A percentile compares a stretch with the other conserved stretches of the same genome.
Conservation (phyloP, 2,329 filamentous ascomycete genomes). For the Pseudogymnoascus sp. region DNA sequence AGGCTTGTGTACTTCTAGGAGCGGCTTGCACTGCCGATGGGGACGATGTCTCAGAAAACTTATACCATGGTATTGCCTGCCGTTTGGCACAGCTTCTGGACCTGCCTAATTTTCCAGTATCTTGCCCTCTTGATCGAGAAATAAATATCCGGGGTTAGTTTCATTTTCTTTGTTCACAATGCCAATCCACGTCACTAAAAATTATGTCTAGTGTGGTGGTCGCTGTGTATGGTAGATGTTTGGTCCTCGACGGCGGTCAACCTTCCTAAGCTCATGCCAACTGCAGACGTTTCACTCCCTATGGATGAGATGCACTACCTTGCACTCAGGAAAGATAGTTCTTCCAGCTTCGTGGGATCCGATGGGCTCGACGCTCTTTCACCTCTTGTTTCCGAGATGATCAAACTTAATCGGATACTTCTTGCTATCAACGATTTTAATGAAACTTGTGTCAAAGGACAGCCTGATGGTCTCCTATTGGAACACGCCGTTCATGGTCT, state of each 20-base stretch:
- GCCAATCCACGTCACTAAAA: neutral
- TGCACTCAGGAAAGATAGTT: neutral
- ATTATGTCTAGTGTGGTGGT: conserved; percentile 18
- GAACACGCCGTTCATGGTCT: conserved; percentile 24
- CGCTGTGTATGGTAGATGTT: conserved; percentile 20
- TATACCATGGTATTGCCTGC: conserved; percentile 20
- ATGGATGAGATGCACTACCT: conserved; percentile 14
- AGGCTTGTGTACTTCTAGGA: conserved; percentile 20
- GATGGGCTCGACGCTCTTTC: neutral
- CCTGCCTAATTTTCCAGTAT: conserved; percentile 13
- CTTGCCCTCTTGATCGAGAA: conserved; percentile 15
- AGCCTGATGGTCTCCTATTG: conserved; percentile 18
- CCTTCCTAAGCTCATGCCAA: conserved; percentile 17
- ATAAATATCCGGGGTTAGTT: conserved; percentile 18
- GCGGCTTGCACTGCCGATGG: conserved; percentile 16
- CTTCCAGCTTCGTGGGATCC: neutral
- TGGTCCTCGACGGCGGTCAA: conserved; percentile 20
- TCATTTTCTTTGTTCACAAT: neutral
- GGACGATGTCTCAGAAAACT: conserved; percentile 16
- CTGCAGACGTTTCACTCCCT: conserved; percentile 16
- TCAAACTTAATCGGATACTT: conserved; percentile 34
- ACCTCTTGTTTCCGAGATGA: conserved; percentile 30
- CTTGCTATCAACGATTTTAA: conserved; percentile 35
- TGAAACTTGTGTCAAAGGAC: conserved; percentile 25
- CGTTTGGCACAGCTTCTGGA: conserved; percentile 19